Evolutionary conservation across 345 rosid genomes (phyloP).

Genomic region (Carallia pectinifolia): DNA sequence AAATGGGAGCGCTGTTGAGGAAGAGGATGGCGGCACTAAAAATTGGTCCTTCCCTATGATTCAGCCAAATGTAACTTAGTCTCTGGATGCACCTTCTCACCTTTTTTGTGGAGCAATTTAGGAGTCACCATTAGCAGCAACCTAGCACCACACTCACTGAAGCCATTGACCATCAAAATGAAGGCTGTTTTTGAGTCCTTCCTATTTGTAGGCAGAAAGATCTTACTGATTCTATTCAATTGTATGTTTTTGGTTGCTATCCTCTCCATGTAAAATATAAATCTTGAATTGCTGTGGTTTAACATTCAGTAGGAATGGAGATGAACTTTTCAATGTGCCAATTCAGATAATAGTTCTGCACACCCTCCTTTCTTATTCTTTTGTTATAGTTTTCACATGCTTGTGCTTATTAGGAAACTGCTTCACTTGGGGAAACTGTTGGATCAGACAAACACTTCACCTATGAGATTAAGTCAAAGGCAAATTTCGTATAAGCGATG

Average conservation of each 20-base stretch:
- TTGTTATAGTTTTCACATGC: not conserved
- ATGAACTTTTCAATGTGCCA: not conserved
- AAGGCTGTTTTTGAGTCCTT: slow-evolving; percentile 42
- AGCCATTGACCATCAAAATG: slow-evolving; percentile 22
- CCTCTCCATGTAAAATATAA: slow-evolving; percentile 24
- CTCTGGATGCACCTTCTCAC: not conserved
- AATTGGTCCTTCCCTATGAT: slow-evolving; percentile 85
- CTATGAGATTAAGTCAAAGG: too few species aligned
- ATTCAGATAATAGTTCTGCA: not conserved
- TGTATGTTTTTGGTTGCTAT: slow-evolving; percentile 15
- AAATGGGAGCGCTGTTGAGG: slow-evolving; percentile 45
- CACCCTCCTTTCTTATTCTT: too few species aligned
- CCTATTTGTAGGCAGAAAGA: slow-evolving; percentile 18
- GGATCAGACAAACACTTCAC: too few species aligned
- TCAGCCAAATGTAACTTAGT: slow-evolving; percentile 53
- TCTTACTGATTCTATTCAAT: slow-evolving; percentile 1
- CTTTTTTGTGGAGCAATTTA: slow-evolving; percentile 13
- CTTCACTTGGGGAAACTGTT: too few species aligned
- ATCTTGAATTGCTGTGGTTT: slow-evolving; percentile 10
- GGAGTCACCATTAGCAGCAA: slow-evolving; percentile 10
- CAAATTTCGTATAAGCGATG: too few species aligned
- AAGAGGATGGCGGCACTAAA: slow-evolving; percentile 35
- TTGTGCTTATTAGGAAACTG: not conserved
- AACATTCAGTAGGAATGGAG: slow-evolving; percentile 6
- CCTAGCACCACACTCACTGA: slow-evolving; percentile 2